Evolutionary conservation across 495 filamentous ascomycete genomes (phyloP), one percentile per base, ranked within the genome.

Genomic region (Penicillium psychrofluorescens): DNA sequence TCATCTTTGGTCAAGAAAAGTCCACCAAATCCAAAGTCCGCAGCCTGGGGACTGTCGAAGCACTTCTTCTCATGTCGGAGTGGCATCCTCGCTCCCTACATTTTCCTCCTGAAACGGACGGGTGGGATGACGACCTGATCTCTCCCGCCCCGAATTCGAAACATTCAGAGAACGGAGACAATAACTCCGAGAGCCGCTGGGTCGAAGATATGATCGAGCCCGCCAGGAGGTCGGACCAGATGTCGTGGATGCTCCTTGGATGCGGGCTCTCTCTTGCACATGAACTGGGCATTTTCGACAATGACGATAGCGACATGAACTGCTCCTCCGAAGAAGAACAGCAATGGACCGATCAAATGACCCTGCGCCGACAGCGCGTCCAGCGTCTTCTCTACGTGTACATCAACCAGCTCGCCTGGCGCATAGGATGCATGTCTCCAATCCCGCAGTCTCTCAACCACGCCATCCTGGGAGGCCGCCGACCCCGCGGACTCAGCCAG

Each of bases 201-300:
- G 43, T 73, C 6, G 66, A 71, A 38, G 70, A 73, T 40, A 70
- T 73, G 53, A 70, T 75, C 40, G 74, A 78, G 41, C 72, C 72
- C 4, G 72, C 74, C 8, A 61, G 67, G 38, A 51, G 74, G 46
- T 76, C 73, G 1, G 74, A 78, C 48, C 68, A 72, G n/a, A 76
- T 78, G 74, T 76, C 73, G 0, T 78, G 74, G 74, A 76, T 76
- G 70, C 48, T 73, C 7, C 62, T 77, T 11, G 74, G 74, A 0
- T 74, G 65, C 48, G 74, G 68, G 0, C 49, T 76, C 9, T 73
- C 72, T n/a, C 63, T 77, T 12, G 64, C 70, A 0, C 70, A 77
- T 40, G 74, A 76, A 41, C 51, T 77, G 13, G 71, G 71, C 1
- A 61, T 77, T 7, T 77, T 74, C 39, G 72, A 77, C 22, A 22